Base-by-base conservation (phyloP, 1,284 basidiomycete genomes). In the Cystobasidium slooffiae region DNA sequence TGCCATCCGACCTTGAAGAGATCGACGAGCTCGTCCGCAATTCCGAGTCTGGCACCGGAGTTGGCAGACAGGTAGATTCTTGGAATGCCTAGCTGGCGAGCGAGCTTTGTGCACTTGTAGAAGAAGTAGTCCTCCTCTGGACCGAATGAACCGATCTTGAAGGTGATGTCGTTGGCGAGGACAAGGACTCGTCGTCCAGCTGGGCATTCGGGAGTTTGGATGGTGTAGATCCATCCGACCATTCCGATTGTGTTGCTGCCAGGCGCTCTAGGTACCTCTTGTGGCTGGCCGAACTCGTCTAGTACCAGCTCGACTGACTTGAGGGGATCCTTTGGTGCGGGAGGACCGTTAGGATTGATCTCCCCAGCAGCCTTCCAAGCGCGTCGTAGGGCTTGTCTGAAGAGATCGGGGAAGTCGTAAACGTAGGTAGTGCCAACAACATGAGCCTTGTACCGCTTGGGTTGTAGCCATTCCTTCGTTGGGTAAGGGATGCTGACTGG, bases 401-500 rank as follows among this genome's bases (percentile, higher is more conserved):
- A 97, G 75, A 99, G 88, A 81, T 97, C 96, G 62, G 97, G 94
- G 89, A 99, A 98, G 85, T 99, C 97, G 85, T 99, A 84, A 53
- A 92, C 95, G 82, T 99, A 99, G 63, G 96, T 99, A 43, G 97
- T 99, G 75, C 97, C 96, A 77, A 97, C 90, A 73, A 97, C 89
- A 83, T 99, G 97, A n/a, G 97, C 97, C 81, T 98, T 95, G 85
- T 97, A 98, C 79, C 97, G 94, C 83, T 97, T 95, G 72, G 96
- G 95, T 84, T 99, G 97, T 68, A 99, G 86, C n/a, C 94, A 97
- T 82, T 97, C 95, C 85, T 97, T 99, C 75, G 96, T 98, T 18
- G 95, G 88, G 84, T 99, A 98, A 0, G 93, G 87, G 78, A 90
- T 89, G 83, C 93, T 91, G 78, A 95, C 94, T 37, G 93, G 93